Evolutionary conservation across 192 early-diverging fungal genomes (phyloP), one percentile per base, ranked within the genome.

Genomic region (Rhizophagus clarus): DNA sequence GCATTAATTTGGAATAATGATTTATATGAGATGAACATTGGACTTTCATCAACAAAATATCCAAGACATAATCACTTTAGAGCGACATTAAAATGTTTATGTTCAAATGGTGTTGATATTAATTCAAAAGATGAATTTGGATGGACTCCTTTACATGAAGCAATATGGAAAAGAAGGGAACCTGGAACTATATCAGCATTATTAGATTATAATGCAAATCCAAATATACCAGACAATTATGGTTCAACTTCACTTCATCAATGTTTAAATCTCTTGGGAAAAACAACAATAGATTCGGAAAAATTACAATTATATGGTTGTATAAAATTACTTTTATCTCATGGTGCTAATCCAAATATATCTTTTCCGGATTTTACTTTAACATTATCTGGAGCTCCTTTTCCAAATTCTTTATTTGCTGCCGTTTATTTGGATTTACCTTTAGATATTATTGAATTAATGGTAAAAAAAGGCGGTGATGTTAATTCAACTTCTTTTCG

Each of bases 391-490:
- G 68, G 68, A 20, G 31, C 37, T 40, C 37, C 68, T 22, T 70
- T 70, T 22, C 68, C 68, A 42, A 70, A 70, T 70, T 70, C 32
- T 70, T 70, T 70, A 70, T 70, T 70, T 70, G 68, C 68, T 11
- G 68, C 68, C 0, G 68, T 70, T 70, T 70, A 70, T 37, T 40
- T 70, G n/a, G 68, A 40, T 40, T 40, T 70, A 40, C 68, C 68
- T 15, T 70, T 70, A 22, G 68, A 70, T 1, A 70, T 70, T 42
- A 70, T 70, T 22, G 68, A 70, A 70, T 70, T 70, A 42, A 70
- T 70, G 68, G 37, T 70, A 42, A 70, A 70, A 70, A 70, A 37
- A 70, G 68, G 68, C 3, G 40, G 32, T 22, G 68, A 70, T 45
- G 34, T 40, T 40, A 40, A 29, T 11, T 70, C 68, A n/a, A 70